Base-by-base conservation (phyloP, 352 stramenopile genomes). In the Globisporangium orthogonon region DNA sequence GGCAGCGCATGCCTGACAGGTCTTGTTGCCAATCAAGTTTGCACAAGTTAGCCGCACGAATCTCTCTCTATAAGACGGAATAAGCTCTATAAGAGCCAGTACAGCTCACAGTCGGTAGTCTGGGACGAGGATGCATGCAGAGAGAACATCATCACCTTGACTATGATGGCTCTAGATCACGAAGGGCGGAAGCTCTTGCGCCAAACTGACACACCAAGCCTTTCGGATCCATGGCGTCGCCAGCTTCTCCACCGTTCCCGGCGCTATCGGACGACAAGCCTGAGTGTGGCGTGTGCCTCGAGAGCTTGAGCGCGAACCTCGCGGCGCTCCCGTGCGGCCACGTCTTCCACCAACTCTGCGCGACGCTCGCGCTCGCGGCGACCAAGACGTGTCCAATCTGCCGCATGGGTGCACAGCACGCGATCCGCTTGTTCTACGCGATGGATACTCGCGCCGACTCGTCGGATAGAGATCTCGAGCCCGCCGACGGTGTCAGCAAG, bases 1-100 rank as follows among this genome's bases (percentile, higher is more conserved):
- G 80, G 56, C 85, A 94, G 30, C 67, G 81, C 81, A 94, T 90
- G 28, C 9, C 23, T 23, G 23, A 23, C 23, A 23, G 0, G 23
- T 23, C 23, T 23, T 23, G 23, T 23, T 23, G 23, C 23, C 23
- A 23, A 23, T 23, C 23, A 23, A 23, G 23, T 23, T 23, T 23
- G 23, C 23, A 23, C 23, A 23, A 23, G 23, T 23, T 23, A 23
- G 23, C 23, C 23, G 23, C 23, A 23, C 10, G 33, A 37, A 37
- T 37, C 10, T 37, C 33, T 37, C 33, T 37, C 33, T 37, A 37
- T 9, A 37, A 37, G 23, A 23, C 23, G 23, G 23, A 23, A 23
- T 23, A 23, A 23, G 23, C 23, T 23, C 23, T 23, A 23, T 23
- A 23, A 23, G 23, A 23, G 23, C 23, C 23, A 23, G 23, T 23